Evolutionary conservation across 768 basidiomycete species (phyloP), one percentile per base, ranked within the genome.

Genomic region (Serendipita sp.): DNA sequence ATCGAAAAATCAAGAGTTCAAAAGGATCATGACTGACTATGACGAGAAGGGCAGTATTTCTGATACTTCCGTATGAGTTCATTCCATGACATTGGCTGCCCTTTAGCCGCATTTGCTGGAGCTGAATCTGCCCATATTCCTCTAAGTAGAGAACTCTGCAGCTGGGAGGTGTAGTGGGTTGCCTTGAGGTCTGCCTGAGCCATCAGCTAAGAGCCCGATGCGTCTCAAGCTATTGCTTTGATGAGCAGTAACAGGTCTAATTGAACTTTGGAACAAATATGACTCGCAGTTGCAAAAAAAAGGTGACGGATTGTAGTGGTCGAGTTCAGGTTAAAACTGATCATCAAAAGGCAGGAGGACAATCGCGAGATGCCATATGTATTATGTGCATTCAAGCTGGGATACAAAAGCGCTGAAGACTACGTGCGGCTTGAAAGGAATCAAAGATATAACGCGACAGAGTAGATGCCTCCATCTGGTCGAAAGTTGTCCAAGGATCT

Each of bases 41-140:
- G 83, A 0, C 85, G 84, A 3, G 73, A 73, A 18, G 67, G 65
- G 70, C 85, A 86, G 68, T 93, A 91, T 68, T 93, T 93, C 72
- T 87, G 85, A 76, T 89, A 91, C 74, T 93, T 93, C 68, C 88
- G 81, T 45, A 92, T 74, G 11, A 92, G 80, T 70, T 89, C 86
- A 1, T 83, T 77, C 91, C 91, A 93, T 10, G 84, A 76, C 15
- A 92, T 72, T 3, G 73, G 68, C 0, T 70, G 66, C 13, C 81
- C 85, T 35, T 81, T 81, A 35, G 78, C 79, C 0, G 81, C 75
- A 68, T 79, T 86, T 3, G 85, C 86, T 0, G 89, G 88, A 32
- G 72, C 71, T 2, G 75, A 67, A 3, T 85, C 75, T 13, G 82
- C 74, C 91, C 91, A 93, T 68, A 81, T 77, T 5, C 91, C 91